Evolutionary conservation across 2,329 filamentous ascomycete species (phyloP).

Genomic region (Epichloe sp.): DNA sequence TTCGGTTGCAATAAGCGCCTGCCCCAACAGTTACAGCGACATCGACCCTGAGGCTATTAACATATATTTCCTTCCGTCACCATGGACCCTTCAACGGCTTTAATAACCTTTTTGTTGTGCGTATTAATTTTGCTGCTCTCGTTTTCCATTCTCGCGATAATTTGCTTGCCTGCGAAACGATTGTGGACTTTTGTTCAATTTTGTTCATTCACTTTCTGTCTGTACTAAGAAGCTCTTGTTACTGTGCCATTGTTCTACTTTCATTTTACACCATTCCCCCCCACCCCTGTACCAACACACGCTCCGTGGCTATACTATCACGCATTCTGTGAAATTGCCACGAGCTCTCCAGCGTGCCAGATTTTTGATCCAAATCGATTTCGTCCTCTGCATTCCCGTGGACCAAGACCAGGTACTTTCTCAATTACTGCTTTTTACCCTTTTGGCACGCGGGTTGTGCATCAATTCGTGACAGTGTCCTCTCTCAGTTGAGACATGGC

Average conservation of each 20-base stretch:
- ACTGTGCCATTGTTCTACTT: neutral
- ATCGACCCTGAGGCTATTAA: neutral
- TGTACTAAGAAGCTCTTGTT: too few species aligned
- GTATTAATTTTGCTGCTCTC: constrained; percentile 12
- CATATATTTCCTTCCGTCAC: constrained; percentile 4
- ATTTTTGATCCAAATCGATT: neutral
- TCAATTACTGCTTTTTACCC: neutral
- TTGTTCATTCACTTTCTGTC: neutral
- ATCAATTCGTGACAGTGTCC: neutral
- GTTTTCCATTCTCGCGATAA: neutral
- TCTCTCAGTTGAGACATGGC: neutral
- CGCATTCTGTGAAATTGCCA: neutral
- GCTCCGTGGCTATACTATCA: neutral
- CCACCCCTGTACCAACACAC: neutral
- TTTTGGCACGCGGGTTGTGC: neutral
- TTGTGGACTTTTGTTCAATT: neutral
- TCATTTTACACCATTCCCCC: neutral
- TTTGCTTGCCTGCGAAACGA: neutral
- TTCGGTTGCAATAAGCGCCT: neutral
- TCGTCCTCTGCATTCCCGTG: neutral
- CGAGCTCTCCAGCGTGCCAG: neutral
- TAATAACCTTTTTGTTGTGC: constrained; percentile 58
- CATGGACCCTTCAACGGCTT: constrained; percentile 51
- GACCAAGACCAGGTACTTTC: neutral
- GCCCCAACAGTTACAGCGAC: neutral